Evolutionary conservation across 345 rosid genomes (phyloP), one percentile per base, ranked within the genome.

Genomic region (Erucastrum elatum): DNA sequence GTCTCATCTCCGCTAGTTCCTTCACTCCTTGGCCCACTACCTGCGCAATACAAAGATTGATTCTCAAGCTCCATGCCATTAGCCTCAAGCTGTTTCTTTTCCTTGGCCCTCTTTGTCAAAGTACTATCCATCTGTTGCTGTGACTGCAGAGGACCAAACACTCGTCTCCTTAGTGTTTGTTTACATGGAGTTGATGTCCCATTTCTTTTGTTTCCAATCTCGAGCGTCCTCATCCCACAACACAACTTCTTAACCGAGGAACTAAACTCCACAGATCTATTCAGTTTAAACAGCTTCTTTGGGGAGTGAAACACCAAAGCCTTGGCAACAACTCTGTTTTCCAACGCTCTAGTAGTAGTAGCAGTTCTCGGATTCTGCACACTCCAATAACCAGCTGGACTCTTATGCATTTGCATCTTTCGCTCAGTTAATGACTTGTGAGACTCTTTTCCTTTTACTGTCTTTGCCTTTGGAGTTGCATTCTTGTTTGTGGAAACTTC

Each of bases 291-390:
- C 35, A 71, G 2, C 87, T 89, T 96, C 87, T 84, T 89, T 0
- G 99, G 97, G 10, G 97, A 93, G 31, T 74, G 86, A 88, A 93
- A 93, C 59, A 87, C 90, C 82, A 93, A 78, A 69, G 96, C 82
- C 82, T 91, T 96, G n/a, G 78, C 84, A 77, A 68, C 71, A 77
- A 72, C 68, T 73, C 80, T 88, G 59, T 68, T 84, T 68, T 80
- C 84, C 16, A 87, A 83, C 55, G 55, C 84, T 51, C 76, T 84
- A 72, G 53, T 8, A 4, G 82, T 72, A 29, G 31, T 29, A 29
- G 31, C 75, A 37, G 75, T 77, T 82, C 85, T 88, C 0, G 85
- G 89, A 61, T 87, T 85, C 82, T 91, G 79, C 58, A 86, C 97
- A 82, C 95, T 91, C 33, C 82, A 76, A 81, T 85, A 90, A 56